A percentile compares a stretch with the other conserved stretches of the same genome.
Conservation (phyloP, 2,329 filamentous ascomycete genomes). For the Ascochyta clinopodiicola region DNA sequence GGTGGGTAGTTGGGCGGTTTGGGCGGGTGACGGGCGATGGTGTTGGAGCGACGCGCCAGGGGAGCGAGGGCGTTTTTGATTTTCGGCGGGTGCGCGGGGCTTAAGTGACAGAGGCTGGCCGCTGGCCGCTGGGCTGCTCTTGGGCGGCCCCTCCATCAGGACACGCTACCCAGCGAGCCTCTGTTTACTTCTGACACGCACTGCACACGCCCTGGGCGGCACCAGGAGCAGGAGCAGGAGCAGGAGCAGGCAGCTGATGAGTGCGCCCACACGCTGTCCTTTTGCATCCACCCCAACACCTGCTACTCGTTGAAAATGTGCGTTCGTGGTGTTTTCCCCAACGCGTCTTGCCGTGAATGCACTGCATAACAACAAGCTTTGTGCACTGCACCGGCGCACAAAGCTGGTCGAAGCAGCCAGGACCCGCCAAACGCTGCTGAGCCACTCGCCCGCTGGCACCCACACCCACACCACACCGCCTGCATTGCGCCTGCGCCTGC, state of each 20-base stretch:
- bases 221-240: too few relatives aligned
- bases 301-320: too few relatives aligned
- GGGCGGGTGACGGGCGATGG: constrained; percentile 13
- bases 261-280: too few relatives aligned
- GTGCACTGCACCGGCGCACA: neutral
- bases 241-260: too few relatives aligned
- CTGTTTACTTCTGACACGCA: constrained; percentile 3
- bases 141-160: constrained; percentile 4
- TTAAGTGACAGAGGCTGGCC: constrained; percentile 21
- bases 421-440: constrained; percentile 8
- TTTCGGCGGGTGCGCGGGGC: constrained; percentile 7
- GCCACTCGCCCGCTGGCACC: neutral
- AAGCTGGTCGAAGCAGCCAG: constrained; percentile 1
- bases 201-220: neutral
- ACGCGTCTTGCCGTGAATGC: neutral
- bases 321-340: too few relatives aligned
- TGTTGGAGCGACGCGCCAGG: constrained; percentile 13
- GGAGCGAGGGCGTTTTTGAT: constrained; percentile 1
- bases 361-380: constrained; percentile 9
- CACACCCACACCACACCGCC: neutral
- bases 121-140: neutral
- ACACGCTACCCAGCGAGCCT: constrained; percentile 1
- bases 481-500: neutral
- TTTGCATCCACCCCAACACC: too few relatives aligned
- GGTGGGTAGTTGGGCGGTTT: neutral